Evolutionary conservation across 1,284 basidiomycete genomes (phyloP).

Genomic region (Hypsizygus ulmarius): DNA sequence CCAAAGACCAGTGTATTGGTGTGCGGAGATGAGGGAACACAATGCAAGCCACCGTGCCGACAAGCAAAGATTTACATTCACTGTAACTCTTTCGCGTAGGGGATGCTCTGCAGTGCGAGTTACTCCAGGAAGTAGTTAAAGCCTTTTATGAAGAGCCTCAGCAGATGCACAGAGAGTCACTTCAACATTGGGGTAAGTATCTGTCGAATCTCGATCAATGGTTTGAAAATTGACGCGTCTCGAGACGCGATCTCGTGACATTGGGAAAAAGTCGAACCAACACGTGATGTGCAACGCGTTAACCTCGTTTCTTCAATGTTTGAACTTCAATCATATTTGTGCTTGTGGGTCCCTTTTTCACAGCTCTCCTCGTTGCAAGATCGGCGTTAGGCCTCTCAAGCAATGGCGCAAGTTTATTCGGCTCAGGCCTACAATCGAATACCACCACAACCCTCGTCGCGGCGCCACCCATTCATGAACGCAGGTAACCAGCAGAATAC

Average conservation of each 20-base stretch:
- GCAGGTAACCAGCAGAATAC: slow-evolving; percentile 35
- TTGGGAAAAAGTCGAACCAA: slow-evolving; percentile 20
- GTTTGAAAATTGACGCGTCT: too few relatives aligned
- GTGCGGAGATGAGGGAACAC: too few relatives aligned
- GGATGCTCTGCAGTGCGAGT: too few relatives aligned
- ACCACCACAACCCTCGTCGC: slow-evolving; percentile 23
- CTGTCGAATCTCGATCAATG: too few relatives aligned
- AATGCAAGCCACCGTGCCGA: too few relatives aligned
- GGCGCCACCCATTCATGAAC: slow-evolving; percentile 37
- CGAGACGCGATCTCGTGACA: slow-evolving; percentile 26
- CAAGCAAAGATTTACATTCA: too few relatives aligned
- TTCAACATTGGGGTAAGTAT: too few relatives aligned
- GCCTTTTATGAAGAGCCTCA: too few relatives aligned
- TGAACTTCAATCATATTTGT: neutral
- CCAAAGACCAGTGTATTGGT: too few relatives aligned
- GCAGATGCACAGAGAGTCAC: too few relatives aligned
- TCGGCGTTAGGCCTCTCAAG: slow-evolving; percentile 42
- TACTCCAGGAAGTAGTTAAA: too few relatives aligned
- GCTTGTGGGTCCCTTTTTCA: slow-evolving; percentile 2
- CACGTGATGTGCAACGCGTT: slow-evolving; percentile 27
- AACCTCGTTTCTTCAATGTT: slow-evolving; percentile 20
- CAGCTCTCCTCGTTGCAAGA: slow-evolving; percentile 10
- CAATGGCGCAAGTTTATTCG: slow-evolving; percentile 35
- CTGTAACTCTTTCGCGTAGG: too few relatives aligned
- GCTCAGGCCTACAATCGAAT: slow-evolving; percentile 30